Conservation (phyloP, 2,329 filamentous ascomycete species). For the Knoxdaviesia proteae region DNA sequence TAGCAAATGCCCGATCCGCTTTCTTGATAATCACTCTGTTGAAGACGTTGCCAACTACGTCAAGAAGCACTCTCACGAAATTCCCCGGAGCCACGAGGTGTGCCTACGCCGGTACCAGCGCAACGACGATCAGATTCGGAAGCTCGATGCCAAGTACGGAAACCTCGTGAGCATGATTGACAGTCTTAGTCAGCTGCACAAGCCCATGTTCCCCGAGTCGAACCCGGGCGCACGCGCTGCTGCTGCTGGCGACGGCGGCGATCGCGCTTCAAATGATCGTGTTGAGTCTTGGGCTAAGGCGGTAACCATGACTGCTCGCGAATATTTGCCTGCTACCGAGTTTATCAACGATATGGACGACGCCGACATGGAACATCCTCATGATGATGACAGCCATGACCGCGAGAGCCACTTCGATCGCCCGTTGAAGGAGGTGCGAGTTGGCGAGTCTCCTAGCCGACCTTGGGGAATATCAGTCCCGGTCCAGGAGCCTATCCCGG, state of each 20-base stretch:
- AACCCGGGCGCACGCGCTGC: background rate
- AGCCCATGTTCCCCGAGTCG: conserved; percentile 42
- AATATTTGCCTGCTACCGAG: conserved; percentile 9
- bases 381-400: conserved; percentile 14
- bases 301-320: conserved; percentile 34
- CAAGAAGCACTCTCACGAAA: conserved; percentile 84
- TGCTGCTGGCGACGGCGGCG: background rate
- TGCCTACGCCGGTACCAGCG: conserved; percentile 79
- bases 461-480: conserved; percentile 87
- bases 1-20: conserved; percentile 75
- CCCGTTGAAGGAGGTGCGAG: conserved; percentile 68
- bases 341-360: conserved; percentile 10
- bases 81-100: conserved; percentile 81
- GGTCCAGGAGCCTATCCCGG: conserved; percentile 18
- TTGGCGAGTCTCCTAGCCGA: conserved; percentile 80
- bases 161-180: conserved; percentile 88
- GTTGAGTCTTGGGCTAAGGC: conserved; percentile 75
- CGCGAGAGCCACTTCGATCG: conserved; percentile 63
- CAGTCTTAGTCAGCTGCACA: conserved; percentile 69
- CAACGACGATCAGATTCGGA: conserved; percentile 65
- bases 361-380: conserved; percentile 8
- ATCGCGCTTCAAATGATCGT: conserved; percentile 36
- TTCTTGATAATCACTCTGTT: conserved; percentile 75
- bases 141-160: conserved; percentile 86
- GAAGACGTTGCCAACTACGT: conserved; percentile 89